A percentile compares a stretch with the other conserved stretches of the same genome.
These are phyloP conservation scores for Sphenostylis stenocarpa DNA, from an alignment of 306 rosid genomes.

Conservation along the genomic window DNA sequence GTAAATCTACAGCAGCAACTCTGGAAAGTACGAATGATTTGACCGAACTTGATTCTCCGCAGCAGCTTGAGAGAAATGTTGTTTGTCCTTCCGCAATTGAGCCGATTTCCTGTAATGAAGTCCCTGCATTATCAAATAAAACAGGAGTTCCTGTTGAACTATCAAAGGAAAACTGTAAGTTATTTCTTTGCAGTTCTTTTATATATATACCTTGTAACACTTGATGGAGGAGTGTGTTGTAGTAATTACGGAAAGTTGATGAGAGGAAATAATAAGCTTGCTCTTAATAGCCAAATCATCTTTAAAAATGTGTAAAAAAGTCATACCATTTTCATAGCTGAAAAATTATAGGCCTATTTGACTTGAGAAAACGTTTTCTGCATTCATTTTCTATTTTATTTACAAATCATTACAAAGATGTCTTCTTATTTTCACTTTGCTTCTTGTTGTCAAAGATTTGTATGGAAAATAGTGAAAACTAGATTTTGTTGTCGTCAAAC, in stretches of 20 bases:
- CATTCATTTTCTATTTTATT: background rate
- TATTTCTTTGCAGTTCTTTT: constrained; percentile 26
- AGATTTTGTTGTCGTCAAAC: background rate
- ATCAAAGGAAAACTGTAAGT: constrained; percentile 66
- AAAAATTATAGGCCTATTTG: background rate
- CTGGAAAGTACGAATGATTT: constrained; percentile 40
- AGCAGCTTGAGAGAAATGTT: constrained; percentile 42
- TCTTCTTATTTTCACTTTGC: background rate
- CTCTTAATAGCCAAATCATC: constrained; percentile 20
- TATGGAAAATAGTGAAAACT: background rate
- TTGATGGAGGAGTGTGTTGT: background rate
- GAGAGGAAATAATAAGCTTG: constrained; percentile 4
- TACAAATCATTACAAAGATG: background rate
- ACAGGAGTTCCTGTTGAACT: constrained; percentile 37
- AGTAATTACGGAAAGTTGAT: constrained; percentile 23
- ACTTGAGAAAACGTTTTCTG: background rate
- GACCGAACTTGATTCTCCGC: constrained; percentile 46
- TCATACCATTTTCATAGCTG: background rate
- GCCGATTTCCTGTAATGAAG: constrained; percentile 30
- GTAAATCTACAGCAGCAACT: constrained; percentile 36
- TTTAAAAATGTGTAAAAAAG: background rate
- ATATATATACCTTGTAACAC: background rate
- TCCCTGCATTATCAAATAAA: constrained; percentile 41
- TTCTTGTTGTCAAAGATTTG: background rate
- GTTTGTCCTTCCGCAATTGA: constrained; percentile 33